These are phyloP conservation scores for Pseudoscleropodium purum DNA, from an alignment of 225 moss, liverwort and hornwort species.

Conservation along the genomic window DNA sequence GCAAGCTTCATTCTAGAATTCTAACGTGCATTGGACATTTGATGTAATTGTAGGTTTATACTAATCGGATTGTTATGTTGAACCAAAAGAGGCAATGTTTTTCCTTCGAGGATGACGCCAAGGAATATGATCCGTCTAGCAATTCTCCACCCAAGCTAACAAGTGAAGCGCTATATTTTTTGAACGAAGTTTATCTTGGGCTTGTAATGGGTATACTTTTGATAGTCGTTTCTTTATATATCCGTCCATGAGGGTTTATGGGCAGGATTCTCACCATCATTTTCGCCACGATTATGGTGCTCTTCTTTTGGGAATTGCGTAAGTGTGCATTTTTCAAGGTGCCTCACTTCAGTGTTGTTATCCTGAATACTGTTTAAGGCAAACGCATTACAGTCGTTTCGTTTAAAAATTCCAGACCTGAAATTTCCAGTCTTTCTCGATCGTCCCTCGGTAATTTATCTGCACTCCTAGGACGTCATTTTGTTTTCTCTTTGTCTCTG, in stretches of 20 bases:
- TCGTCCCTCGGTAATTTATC: neutral
- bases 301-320: conserved; percentile 56
- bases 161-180: fast-evolving
- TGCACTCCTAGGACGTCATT: neutral
- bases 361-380: neutral
- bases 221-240: no score
- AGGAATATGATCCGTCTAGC: neutral
- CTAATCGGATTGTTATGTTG: neutral
- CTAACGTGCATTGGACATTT: neutral
- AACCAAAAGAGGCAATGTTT: neutral
- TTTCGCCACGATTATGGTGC: conserved; percentile 46
- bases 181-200: fast-evolving
- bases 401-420: neutral
- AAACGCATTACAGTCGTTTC: neutral
- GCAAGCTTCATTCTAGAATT: neutral
- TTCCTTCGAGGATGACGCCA: neutral
- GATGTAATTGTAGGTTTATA: neutral
- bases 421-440: neutral
- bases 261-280: conserved; percentile 69
- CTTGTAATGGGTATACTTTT: fast-evolving
- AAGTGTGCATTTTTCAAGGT: neutral
- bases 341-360: neutral
- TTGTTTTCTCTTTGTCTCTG: neutral
- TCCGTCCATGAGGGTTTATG: neutral
- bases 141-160: neutral